Evolutionary conservation across 306 rosid species (phyloP).

Genomic region (Inga leiocalycina): DNA sequence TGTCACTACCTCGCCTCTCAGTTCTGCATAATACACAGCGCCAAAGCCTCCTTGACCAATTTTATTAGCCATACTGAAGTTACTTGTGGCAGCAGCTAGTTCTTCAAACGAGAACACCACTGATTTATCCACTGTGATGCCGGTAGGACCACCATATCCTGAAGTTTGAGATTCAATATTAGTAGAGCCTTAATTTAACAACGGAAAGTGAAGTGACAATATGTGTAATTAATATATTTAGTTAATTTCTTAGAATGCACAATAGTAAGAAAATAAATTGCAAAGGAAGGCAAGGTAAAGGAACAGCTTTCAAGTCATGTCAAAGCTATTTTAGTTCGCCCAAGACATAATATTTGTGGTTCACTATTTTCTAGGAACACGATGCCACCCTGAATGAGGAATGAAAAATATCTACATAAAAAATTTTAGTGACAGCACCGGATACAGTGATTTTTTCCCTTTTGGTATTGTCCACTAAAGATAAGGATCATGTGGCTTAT

Average conservation of each 20-base stretch:
- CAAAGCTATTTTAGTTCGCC: background rate
- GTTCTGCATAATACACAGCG: conserved; percentile 87
- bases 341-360: background rate
- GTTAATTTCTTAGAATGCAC: conserved; percentile 1
- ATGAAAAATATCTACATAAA: background rate
- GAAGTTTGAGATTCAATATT: conserved; percentile 38
- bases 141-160: conserved; percentile 41
- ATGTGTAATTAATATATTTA: background rate
- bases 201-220: background rate
- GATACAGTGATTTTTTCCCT: background rate
- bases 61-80: conserved; percentile 77
- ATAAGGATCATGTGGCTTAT: background rate
- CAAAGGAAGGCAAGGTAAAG: background rate
- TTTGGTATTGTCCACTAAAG: background rate
- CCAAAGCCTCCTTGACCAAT: conserved; percentile 98
- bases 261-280: conserved; percentile 20
- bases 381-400: background rate
- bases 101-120: conserved; percentile 89
- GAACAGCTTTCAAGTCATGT: background rate
- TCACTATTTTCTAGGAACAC: conserved; percentile 6
- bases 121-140: conserved; percentile 76
- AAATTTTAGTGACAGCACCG: no score
- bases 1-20: conserved; percentile 95
- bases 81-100: conserved; percentile 70
- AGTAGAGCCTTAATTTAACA: conserved; percentile 45